phyloP scores from a whole-genome alignment of 768 basidiomycete species.

The Leccinum obscurum region DNA sequence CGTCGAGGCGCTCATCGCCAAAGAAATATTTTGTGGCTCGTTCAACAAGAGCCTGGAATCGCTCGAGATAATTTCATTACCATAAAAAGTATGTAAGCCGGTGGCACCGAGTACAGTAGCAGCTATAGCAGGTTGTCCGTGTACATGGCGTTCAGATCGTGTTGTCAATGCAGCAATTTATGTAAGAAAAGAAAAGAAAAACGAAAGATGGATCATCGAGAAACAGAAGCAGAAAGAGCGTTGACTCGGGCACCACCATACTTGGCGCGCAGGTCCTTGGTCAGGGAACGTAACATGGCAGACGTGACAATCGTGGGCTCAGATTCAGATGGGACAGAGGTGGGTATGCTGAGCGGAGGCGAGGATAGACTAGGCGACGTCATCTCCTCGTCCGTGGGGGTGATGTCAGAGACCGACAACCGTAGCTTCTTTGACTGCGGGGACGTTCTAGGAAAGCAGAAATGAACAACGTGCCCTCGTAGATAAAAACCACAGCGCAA shows the following conservation, averaged over 20 bases:
- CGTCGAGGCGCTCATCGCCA: too few species aligned
- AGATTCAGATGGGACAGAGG: constrained; percentile 39
- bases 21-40: too few species aligned
- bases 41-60: not conserved
- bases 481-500: not conserved
- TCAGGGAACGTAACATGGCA: constrained; percentile 56
- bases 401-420: constrained; percentile 38
- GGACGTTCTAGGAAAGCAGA: constrained; percentile 22
- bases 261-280: constrained; percentile 32
- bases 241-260: constrained; percentile 22
- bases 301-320: constrained; percentile 48
- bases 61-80: constrained; percentile 15
- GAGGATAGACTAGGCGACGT: constrained; percentile 29
- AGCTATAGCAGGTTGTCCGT: not conserved
- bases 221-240: constrained; percentile 5
- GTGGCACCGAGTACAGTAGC: not conserved
- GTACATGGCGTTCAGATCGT: constrained; percentile 11
- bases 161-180: not conserved
- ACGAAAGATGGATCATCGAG: constrained; percentile 6
- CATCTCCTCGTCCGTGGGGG: constrained; percentile 34
- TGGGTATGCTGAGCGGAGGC: constrained; percentile 49
- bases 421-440: constrained; percentile 44
- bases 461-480: not conserved
- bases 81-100: constrained; percentile 15
- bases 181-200: not conserved